Conservation (phyloP, 2,329 filamentous ascomycete genomes). For the Fusarium neocosmosporiellum region DNA sequence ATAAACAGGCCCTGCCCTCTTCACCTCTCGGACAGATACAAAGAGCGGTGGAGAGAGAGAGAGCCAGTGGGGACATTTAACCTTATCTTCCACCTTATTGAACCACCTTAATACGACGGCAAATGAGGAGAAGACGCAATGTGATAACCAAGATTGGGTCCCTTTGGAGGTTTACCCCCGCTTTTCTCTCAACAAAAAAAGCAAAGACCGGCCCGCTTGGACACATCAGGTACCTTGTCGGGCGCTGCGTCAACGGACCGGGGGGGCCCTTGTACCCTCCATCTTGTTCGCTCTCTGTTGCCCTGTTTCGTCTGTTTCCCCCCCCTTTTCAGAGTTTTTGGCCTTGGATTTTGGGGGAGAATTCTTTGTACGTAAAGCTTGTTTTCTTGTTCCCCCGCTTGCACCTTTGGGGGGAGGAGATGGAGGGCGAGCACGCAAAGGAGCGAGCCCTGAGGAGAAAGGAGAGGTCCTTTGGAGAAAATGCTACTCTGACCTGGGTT, state of each 20-base stretch:
- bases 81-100: conserved; percentile 29
- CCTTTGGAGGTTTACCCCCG: conserved; percentile 3
- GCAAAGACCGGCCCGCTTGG: background rate
- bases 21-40: background rate
- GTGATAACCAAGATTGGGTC: conserved; percentile 25
- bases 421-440: conserved; percentile 1
- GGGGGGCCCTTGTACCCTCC: conserved; percentile 19
- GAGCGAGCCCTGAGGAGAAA: background rate
- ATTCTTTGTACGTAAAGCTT: conserved; percentile 17
- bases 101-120: conserved; percentile 1
- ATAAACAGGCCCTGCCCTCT: background rate
- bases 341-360: background rate
- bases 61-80: conserved; percentile 30
- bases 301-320: background rate
- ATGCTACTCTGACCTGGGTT: conserved; percentile 1
- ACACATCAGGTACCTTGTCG: conserved; percentile 7
- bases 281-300: conserved; percentile 1
- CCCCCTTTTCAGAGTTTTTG: background rate
- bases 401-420: background rate
- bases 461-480: conserved; percentile 28
- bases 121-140: conserved; percentile 27
- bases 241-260: conserved; percentile 1
- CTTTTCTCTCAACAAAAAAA: conserved; percentile 7
- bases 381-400: conserved; percentile 21
- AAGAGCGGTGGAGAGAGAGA: conserved; percentile 4